phyloP scores from a whole-genome alignment of 345 rosid genomes.

The Gossypium stocksii region DNA sequence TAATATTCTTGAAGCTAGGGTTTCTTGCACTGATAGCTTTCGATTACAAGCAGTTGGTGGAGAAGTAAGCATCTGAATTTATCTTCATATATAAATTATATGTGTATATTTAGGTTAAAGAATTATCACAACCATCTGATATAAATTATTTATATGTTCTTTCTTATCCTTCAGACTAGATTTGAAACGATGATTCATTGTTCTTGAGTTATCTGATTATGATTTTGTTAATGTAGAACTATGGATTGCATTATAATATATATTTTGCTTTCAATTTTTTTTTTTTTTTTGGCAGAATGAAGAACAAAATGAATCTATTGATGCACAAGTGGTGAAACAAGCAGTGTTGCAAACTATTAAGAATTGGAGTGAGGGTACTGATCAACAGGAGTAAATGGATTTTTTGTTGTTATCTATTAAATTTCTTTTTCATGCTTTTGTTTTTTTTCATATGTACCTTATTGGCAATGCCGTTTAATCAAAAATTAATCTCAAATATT shows the following conservation, averaged over 20 bases:
- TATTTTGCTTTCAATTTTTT: not conserved
- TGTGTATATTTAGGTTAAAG: not conserved
- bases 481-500: not conserved
- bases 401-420: slow-evolving; percentile 3
- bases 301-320: slow-evolving; percentile 49
- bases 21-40: slow-evolving; percentile 76
- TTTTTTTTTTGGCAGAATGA: slow-evolving; percentile 44
- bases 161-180: not conserved
- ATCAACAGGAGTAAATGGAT: slow-evolving; percentile 1
- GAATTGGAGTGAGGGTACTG: slow-evolving; percentile 40
- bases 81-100: not conserved
- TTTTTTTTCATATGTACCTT: not conserved
- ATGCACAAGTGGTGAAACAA: slow-evolving; percentile 66
- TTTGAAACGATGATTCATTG: not conserved
- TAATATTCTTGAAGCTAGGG: slow-evolving; percentile 85
- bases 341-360: slow-evolving; percentile 62
- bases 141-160: no score
- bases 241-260: not conserved
- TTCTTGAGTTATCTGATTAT: not conserved
- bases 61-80: slow-evolving; percentile 40
- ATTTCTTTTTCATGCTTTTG: not conserved
- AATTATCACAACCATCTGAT: no score
- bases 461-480: not conserved
- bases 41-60: slow-evolving; percentile 67
- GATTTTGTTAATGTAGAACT: not conserved